Evolutionary conservation across 1,284 basidiomycete species (phyloP).

Genomic region (Ganoderma leucocontextum): DNA sequence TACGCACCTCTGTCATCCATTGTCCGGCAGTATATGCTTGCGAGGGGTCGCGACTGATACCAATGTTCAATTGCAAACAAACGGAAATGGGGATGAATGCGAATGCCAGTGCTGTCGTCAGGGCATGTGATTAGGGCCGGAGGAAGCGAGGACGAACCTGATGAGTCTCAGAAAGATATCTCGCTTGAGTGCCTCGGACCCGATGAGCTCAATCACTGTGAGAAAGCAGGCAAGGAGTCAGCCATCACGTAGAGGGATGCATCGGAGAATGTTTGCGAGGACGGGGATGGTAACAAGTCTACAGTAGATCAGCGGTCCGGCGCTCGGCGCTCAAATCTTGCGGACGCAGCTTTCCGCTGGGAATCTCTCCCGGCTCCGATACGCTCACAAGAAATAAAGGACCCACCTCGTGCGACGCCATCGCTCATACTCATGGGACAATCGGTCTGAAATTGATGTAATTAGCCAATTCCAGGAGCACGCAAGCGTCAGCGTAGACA

Average conservation of each 20-base stretch:
- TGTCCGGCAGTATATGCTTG: constrained; percentile 79
- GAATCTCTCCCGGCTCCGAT: background rate
- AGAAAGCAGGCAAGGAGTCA: constrained; percentile 40
- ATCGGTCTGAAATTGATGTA: constrained; percentile 52
- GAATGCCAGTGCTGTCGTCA: background rate
- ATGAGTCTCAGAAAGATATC: constrained; percentile 64
- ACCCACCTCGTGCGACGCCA: constrained; percentile 66
- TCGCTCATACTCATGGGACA: constrained; percentile 85
- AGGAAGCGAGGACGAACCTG: constrained; percentile 51
- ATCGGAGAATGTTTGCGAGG: background rate
- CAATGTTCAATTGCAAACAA: background rate
- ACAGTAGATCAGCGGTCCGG: background rate
- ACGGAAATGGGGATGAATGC: background rate
- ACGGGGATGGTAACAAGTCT: background rate
- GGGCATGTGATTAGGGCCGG: constrained; percentile 4
- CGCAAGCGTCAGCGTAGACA: background rate
- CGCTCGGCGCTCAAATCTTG: background rate
- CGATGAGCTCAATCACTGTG: constrained; percentile 73
- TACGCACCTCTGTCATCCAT: constrained; percentile 83
- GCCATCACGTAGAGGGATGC: background rate
- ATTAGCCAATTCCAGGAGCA: background rate
- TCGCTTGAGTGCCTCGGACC: constrained; percentile 65
- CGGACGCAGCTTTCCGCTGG: background rate
- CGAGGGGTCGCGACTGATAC: constrained; percentile 63
- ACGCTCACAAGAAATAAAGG: background rate